phyloP scores from a whole-genome alignment of 2,329 filamentous ascomycete species.

The Alternaria angustiovoidea region DNA sequence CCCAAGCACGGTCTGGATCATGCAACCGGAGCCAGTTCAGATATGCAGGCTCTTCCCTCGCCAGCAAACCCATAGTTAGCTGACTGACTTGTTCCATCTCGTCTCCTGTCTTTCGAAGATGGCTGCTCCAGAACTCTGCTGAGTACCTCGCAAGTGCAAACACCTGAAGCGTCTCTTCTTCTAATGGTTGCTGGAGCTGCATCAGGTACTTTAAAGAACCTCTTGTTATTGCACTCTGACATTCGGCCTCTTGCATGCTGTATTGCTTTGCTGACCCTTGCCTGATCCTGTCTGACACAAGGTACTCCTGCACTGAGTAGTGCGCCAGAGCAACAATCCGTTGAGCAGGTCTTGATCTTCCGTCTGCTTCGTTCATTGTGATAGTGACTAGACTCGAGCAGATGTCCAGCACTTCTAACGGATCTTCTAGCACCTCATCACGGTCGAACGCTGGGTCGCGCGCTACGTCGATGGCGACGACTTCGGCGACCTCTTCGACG shows the following conservation, averaged over 20 bases:
- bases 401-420: constrained; percentile 38
- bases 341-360: too few species aligned
- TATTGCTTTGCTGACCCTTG: not conserved
- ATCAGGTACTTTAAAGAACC: too few species aligned
- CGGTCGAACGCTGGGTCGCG: constrained; percentile 41
- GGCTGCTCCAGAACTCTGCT: too few species aligned
- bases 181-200: too few species aligned
- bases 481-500: constrained; percentile 26
- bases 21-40: too few species aligned
- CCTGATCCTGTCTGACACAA: not conserved
- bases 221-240: not conserved
- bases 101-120: too few species aligned
- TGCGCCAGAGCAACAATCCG: not conserved
- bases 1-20: too few species aligned
- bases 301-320: not conserved
- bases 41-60: too few species aligned
- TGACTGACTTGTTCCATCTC: too few species aligned
- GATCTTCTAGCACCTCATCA: constrained; percentile 47
- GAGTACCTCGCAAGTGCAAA: too few species aligned
- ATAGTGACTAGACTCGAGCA: constrained; percentile 44
- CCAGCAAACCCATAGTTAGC: accelerated
- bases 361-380: too few species aligned
- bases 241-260: not conserved
- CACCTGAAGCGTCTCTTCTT: too few species aligned
- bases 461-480: constrained; percentile 37